phyloP scores from a whole-genome alignment of 2,329 filamentous ascomycete species.

The Apiospora marii region DNA sequence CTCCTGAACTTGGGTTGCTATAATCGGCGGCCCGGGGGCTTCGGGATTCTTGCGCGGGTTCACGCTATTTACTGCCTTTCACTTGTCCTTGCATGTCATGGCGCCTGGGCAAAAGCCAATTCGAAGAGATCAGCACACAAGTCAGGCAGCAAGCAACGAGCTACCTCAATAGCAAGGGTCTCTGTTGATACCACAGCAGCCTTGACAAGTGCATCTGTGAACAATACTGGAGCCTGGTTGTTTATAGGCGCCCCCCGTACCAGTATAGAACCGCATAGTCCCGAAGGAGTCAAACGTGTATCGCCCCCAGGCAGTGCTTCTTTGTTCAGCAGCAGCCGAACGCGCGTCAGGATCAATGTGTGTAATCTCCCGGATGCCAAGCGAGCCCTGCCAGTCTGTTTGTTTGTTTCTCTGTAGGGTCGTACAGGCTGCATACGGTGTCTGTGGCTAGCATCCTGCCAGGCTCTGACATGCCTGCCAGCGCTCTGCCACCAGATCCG shows the following conservation, averaged over 20 bases:
- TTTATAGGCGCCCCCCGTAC: conserved; percentile 2
- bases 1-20: background rate
- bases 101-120: conserved; percentile 7
- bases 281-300: background rate
- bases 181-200: background rate
- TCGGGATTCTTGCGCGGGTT: background rate
- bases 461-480: background rate
- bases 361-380: conserved; percentile 5
- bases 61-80: background rate
- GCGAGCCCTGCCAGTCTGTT: background rate
- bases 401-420: background rate
- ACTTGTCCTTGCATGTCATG: background rate
- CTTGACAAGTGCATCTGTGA: background rate
- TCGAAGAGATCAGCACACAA: background rate
- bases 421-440: background rate
- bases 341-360: conserved; percentile 14
- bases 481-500: conserved; percentile 5
- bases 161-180: conserved; percentile 4
- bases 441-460: background rate
- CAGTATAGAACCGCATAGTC: conserved; percentile 7
- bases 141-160: conserved; percentile 7
- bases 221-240: background rate
- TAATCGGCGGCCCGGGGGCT: background rate
- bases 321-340: conserved; percentile 11
- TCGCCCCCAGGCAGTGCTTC: background rate